A percentile compares a stretch with the other conserved stretches of the same genome.
Conservation (phyloP, 2,329 filamentous ascomycete genomes). For the Diaporthe vexans region DNA sequence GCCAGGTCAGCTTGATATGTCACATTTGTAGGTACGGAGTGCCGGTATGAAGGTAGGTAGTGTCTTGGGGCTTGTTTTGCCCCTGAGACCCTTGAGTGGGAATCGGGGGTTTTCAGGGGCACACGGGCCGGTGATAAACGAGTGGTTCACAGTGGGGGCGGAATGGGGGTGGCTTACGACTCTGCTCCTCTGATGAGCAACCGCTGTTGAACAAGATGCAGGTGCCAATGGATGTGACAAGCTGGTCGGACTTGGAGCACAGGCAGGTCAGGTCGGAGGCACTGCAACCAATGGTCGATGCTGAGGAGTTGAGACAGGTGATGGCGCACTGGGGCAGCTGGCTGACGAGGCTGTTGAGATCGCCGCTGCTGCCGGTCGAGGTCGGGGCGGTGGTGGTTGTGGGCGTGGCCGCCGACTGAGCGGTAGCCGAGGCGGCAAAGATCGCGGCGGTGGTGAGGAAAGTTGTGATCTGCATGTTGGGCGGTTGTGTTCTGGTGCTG, state of each 20-base stretch:
- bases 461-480: conserved; percentile 37
- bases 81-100: not conserved
- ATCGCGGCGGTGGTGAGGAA: conserved; percentile 26
- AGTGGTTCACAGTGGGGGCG: not conserved
- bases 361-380: conserved; percentile 30
- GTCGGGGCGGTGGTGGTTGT: conserved; percentile 21
- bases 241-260: conserved; percentile 40
- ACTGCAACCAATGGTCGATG: conserved; percentile 43
- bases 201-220: conserved; percentile 42
- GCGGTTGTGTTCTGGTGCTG: conserved; percentile 15
- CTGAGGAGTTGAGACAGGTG: conserved; percentile 44
- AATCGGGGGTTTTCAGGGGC: not conserved
- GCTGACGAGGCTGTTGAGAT: conserved; percentile 44
- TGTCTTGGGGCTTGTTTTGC: not conserved
- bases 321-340: conserved; percentile 47
- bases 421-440: conserved; percentile 26
- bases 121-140: not conserved
- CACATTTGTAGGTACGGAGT: not conserved
- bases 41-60: not conserved
- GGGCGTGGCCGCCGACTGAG: conserved; percentile 32
- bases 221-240: conserved; percentile 42
- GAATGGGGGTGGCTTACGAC: conserved; percentile 29
- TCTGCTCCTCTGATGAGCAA: conserved; percentile 33
- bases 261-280: conserved; percentile 47
- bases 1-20: not conserved